phyloP scores from a whole-genome alignment of 2,329 filamentous ascomycete species.

The Colletotrichum horii region DNA sequence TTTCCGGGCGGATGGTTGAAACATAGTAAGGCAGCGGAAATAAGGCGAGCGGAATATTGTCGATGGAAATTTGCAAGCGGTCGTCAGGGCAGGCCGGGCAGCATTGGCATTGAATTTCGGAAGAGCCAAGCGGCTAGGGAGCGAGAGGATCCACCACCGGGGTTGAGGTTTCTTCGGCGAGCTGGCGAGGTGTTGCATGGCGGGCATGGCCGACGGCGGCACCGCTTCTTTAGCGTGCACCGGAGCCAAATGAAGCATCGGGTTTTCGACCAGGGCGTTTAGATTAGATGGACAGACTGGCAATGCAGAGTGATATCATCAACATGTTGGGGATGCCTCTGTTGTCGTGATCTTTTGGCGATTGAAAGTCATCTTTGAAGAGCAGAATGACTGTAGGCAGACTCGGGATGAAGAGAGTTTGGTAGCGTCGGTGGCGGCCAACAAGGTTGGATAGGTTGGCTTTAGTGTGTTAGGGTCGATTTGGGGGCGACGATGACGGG shows the following conservation, averaged over 20 bases:
- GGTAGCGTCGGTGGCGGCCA: background rate
- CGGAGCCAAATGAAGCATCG: background rate
- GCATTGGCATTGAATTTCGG: background rate
- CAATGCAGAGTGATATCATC: slow-evolving; percentile 9
- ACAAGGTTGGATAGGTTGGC: background rate
- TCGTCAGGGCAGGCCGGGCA: background rate
- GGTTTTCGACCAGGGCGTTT: background rate
- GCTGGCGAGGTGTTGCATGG: background rate
- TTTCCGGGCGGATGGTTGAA: background rate
- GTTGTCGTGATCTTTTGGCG: background rate
- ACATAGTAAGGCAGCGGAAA: background rate
- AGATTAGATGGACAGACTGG: background rate
- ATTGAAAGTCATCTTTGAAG: background rate
- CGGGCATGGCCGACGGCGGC: background rate
- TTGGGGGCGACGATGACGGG: background rate
- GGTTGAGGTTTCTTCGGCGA: background rate
- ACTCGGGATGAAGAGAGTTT: background rate
- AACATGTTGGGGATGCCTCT: background rate
- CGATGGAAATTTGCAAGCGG: background rate
- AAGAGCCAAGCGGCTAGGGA: background rate
- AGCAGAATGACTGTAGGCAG: background rate
- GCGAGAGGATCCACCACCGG: background rate
- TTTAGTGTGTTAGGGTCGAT: background rate
- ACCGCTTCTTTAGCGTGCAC: background rate
- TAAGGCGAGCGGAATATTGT: background rate